Conservation (phyloP, 768 basidiomycete species). For the Brasilioporus rufonigricans region DNA sequence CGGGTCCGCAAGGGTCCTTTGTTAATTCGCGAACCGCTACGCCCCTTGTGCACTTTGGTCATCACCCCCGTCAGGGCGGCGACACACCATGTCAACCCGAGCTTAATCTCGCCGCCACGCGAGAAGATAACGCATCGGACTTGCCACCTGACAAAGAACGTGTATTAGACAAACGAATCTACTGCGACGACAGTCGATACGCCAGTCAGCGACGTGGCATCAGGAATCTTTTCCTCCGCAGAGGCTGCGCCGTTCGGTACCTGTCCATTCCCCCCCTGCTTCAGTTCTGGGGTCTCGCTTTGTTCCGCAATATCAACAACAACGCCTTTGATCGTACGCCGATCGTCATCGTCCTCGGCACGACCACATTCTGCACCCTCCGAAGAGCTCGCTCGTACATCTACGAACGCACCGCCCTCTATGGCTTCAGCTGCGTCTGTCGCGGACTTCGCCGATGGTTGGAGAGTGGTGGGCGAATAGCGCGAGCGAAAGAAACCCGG, state of each 20-base stretch:
- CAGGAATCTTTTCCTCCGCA: conserved; percentile 23
- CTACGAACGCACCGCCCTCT: conserved; percentile 18
- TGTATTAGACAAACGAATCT: conserved; percentile 21
- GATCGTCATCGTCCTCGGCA: conserved; percentile 42
- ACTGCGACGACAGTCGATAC: conserved; percentile 20
- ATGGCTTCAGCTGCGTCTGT: conserved; percentile 20
- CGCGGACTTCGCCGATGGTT: conserved; percentile 20
- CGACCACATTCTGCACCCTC: conserved; percentile 6
- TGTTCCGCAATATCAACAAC: conserved; percentile 19
- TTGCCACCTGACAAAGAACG: neutral
- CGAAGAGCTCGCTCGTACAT: conserved; percentile 4
- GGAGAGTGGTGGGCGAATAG: conserved; percentile 46
- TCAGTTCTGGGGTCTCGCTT: conserved; percentile 8
- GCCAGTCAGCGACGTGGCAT: conserved; percentile 8
- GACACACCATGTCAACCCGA: conserved; percentile 9
- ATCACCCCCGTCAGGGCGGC: conserved; percentile 9
- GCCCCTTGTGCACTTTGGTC: conserved; percentile 24
- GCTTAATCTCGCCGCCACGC: conserved; percentile 9
- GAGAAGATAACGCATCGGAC: neutral
- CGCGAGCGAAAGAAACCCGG: conserved; percentile 63
- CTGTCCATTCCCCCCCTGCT: conserved; percentile 11
- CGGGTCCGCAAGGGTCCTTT: conserved; percentile 19
- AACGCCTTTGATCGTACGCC: conserved; percentile 37
- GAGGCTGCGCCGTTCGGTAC: conserved; percentile 4
- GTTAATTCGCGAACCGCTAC: conserved; percentile 22